Base-by-base conservation (phyloP, 441 rosid genomes). In the Erysimum pusillum region DNA sequence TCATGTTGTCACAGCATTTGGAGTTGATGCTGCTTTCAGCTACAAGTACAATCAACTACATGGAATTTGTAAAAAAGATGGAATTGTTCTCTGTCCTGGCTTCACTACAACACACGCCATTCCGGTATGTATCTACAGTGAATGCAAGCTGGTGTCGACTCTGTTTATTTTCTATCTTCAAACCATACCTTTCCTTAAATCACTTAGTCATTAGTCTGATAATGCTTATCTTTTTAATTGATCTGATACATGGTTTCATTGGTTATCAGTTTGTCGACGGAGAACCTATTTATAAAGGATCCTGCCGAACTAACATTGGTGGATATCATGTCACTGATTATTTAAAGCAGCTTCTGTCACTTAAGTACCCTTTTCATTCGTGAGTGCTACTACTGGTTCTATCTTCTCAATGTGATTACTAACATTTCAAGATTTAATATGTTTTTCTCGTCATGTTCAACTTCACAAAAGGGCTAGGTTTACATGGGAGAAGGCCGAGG, bases 11-110 rank as follows among this genome's bases (percentile, higher is more conserved):
- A 53, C 87, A 94, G 97, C 97, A 20, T 94, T 92, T 81, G 99
- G 99, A 59, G 94, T 92, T 48, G 98, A 94, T 83, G 92, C 98
- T 76, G 99, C 88, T 75, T 94, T 94, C 85, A 91, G 98, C 86
- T 94, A 92, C 57, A 90, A 87, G 80, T 90, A 91, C 79, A 94
- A 94, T 83, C 96, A 90, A 78, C 90, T 80, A 71, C 90, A 80
- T 73, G 96, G 97, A 57, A 62, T 88, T 72, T 94, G 97, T 83
- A 78, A 82, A 67, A 83, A 87, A 79, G 97, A 94, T 75, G 94
- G 99, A 64, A 86, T 94, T 77, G 97, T 91, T 74, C 53, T 94
- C 67, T 90, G 91, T 79, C 93, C 94, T 2, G 98, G 98, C 49
- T 94, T 87, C 83, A 87, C 87, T 63, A 89, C 99, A 53, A 89